phyloP scores from a whole-genome alignment of 1,284 basidiomycete genomes.

The Bondarzewia mesenterica region DNA sequence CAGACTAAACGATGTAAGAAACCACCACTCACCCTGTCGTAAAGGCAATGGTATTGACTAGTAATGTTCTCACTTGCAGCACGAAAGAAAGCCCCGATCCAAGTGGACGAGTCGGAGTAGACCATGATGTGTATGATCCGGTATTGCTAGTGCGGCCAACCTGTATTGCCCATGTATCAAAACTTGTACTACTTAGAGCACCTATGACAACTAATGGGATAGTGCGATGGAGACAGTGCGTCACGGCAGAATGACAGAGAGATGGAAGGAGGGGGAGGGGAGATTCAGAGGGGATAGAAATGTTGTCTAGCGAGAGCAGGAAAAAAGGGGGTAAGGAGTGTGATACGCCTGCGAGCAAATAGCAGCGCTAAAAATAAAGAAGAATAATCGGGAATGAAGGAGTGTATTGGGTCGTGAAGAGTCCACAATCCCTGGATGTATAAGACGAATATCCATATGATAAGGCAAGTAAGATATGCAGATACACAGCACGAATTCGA shows the following conservation, averaged over 20 bases:
- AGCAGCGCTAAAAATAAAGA: background rate
- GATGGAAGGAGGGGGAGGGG: background rate
- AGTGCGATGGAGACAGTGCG: background rate
- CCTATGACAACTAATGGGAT: background rate
- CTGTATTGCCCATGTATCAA: conserved; percentile 3
- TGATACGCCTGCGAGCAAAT: too few relatives aligned
- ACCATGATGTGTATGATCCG: background rate
- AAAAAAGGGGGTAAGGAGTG: too few relatives aligned
- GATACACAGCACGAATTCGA: conserved; percentile 1
- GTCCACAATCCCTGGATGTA: background rate
- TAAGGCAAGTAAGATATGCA: conserved; percentile 3
- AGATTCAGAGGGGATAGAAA: background rate
- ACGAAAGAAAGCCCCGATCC: background rate
- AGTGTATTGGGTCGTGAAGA: background rate
- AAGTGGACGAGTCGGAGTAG: background rate
- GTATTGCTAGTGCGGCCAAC: background rate
- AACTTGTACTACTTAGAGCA: background rate
- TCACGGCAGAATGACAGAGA: background rate
- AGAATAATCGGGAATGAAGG: background rate
- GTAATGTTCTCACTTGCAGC: background rate
- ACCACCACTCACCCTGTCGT: background rate
- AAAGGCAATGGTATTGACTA: background rate
- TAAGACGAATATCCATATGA: background rate
- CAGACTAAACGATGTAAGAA: conserved; percentile 21
- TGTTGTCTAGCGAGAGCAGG: background rate